phyloP scores from a whole-genome alignment of 1,139 yeast species.

The Debaryomyces robertsiae region DNA sequence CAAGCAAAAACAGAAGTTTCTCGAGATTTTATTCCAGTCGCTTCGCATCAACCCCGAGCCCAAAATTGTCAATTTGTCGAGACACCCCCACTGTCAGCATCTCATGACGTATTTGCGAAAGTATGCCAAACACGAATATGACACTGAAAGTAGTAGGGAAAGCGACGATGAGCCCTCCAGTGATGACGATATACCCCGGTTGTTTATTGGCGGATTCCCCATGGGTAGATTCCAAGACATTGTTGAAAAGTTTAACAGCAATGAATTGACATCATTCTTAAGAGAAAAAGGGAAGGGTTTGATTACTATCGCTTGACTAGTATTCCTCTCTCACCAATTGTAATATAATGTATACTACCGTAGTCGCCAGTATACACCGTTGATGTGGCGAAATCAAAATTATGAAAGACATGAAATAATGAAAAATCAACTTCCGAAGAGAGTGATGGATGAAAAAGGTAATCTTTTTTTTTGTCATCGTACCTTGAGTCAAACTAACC shows the following conservation, averaged over 20 bases:
- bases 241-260: slow-evolving; percentile 23
- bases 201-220: slow-evolving; percentile 37
- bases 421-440: too few relatives aligned
- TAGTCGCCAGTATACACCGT: too few relatives aligned
- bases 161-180: slow-evolving; percentile 10
- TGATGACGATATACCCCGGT: slow-evolving; percentile 27
- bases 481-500: too few relatives aligned
- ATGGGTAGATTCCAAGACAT: slow-evolving; percentile 30
- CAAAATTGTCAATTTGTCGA: slow-evolving; percentile 29
- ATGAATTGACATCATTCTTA: slow-evolving; percentile 25
- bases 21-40: slow-evolving; percentile 22
- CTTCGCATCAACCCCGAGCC: slow-evolving; percentile 38
- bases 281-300: slow-evolving; percentile 30
- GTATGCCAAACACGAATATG: slow-evolving; percentile 16
- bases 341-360: not conserved
- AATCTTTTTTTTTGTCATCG: too few relatives aligned
- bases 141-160: slow-evolving; percentile 13
- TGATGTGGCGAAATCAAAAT: too few relatives aligned
- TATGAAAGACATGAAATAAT: too few relatives aligned
- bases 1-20: slow-evolving; percentile 23
- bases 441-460: too few relatives aligned
- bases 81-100: slow-evolving; percentile 33
- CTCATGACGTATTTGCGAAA: slow-evolving; percentile 30
- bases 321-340: too few relatives aligned
- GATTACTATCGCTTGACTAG: slow-evolving; percentile 23